These are phyloP conservation scores for Alternaria arborescens DNA, from an alignment of 2,329 filamentous ascomycete genomes.

Conservation along the genomic window DNA sequence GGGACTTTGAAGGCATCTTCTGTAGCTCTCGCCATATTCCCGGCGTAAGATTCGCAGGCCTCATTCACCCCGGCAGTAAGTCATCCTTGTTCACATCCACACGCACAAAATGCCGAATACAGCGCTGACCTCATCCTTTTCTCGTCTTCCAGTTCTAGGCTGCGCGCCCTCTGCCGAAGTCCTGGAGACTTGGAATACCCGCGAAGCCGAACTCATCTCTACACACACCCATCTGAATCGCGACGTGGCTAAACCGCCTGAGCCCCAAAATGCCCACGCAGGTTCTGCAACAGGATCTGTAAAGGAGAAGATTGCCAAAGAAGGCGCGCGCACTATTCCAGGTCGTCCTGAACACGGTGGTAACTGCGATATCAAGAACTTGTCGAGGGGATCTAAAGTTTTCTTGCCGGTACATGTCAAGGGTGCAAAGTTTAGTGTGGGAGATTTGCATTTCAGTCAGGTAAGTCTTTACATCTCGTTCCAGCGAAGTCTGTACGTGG, in stretches of 20 bases:
- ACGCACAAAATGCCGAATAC: no score
- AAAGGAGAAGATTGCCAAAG: constrained; percentile 72
- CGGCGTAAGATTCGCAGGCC: constrained; percentile 83
- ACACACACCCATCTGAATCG: constrained; percentile 67
- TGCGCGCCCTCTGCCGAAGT: constrained; percentile 84
- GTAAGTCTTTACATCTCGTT: background rate
- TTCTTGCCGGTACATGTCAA: constrained; percentile 87
- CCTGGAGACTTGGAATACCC: constrained; percentile 81
- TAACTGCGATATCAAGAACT: constrained; percentile 91
- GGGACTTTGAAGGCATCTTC: constrained; percentile 80
- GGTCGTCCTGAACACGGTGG: constrained; percentile 86
- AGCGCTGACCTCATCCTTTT: background rate
- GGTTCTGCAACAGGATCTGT: constrained; percentile 68
- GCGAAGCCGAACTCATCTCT: constrained; percentile 81
- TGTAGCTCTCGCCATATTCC: constrained; percentile 78
- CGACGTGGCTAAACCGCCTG: constrained; percentile 79
- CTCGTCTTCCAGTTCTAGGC: constrained; percentile 54
- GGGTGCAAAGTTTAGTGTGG: constrained; percentile 89
- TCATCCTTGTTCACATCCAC: background rate
- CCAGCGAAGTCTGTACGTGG: background rate
- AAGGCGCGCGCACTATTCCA: constrained; percentile 87
- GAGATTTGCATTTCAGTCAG: constrained; percentile 86
- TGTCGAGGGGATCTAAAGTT: constrained; percentile 79
- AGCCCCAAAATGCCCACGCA: constrained; percentile 75
- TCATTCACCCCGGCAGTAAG: constrained; percentile 83